These are phyloP conservation scores for Ceratocystis variospora DNA, from an alignment of 2,329 filamentous ascomycete genomes.

Conservation along the genomic window DNA sequence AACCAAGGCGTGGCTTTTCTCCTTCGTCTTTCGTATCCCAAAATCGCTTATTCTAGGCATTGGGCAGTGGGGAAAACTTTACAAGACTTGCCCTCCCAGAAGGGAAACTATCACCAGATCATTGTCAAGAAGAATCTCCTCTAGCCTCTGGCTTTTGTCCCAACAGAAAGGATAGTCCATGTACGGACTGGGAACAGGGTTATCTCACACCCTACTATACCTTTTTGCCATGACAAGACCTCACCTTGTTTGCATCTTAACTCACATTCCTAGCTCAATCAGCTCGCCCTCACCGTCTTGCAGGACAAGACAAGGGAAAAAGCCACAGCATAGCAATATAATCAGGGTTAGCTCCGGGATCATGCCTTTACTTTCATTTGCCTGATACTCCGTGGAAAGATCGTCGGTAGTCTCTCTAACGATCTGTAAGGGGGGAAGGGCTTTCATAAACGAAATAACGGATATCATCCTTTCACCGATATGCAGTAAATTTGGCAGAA, in stretches of 20 bases:
- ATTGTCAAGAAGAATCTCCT: no score
- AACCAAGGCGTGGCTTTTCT: not conserved
- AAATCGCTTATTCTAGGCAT: not conserved
- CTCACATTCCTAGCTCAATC: not conserved
- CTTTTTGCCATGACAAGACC: not conserved
- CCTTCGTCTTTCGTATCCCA: not conserved
- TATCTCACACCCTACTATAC: not conserved
- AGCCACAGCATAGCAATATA: not conserved
- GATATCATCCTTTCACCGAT: not conserved
- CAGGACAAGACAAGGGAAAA: not conserved
- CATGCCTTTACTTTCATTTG: not conserved
- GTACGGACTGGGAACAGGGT: not conserved
- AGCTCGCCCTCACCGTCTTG: not conserved
- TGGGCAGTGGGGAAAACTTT: not conserved
- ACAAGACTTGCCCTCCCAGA: not conserved
- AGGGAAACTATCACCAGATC: not conserved
- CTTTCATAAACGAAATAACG: not conserved
- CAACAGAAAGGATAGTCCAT: slow-evolving; percentile 9
- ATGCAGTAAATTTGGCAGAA: not conserved
- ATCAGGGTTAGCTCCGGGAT: not conserved
- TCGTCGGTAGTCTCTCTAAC: not conserved
- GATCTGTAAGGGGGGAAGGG: not conserved
- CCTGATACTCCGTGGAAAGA: not conserved
- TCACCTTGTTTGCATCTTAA: not conserved
- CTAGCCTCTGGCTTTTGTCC: not conserved